Conservation (phyloP, 768 basidiomycete species). For the Phlegmacium glaucopus region DNA sequence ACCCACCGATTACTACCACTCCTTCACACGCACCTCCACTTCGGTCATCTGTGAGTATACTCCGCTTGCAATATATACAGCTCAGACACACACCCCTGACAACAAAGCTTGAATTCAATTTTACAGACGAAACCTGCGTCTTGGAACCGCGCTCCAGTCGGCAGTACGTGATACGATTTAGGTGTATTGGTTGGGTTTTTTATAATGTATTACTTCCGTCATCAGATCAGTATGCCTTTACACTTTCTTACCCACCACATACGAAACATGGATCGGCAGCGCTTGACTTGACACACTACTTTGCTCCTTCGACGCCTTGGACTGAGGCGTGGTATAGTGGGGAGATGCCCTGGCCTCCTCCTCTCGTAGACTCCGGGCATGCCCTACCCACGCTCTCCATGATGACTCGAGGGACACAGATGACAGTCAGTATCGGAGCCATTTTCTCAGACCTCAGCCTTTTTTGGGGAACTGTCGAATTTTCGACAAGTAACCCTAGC, state of each 20-base stretch:
- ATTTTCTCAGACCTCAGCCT: constrained; percentile 49
- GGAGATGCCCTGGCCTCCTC: constrained; percentile 30
- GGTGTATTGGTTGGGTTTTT: constrained; percentile 15
- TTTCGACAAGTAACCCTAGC: constrained; percentile 28
- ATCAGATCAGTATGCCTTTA: constrained; percentile 10
- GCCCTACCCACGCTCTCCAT: constrained; percentile 24
- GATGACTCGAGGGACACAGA: constrained; percentile 24
- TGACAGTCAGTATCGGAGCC: constrained; percentile 33
- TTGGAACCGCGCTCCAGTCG: constrained; percentile 18
- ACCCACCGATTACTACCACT: constrained; percentile 2
- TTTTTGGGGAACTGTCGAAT: constrained; percentile 44
- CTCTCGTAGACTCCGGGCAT: constrained; percentile 16
- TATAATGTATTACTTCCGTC: constrained; percentile 24
- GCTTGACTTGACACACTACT: constrained; percentile 42
- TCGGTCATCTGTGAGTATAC: constrained; percentile 18
- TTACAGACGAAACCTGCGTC: constrained; percentile 24
- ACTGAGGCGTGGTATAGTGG: constrained; percentile 37
- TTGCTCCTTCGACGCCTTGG: constrained; percentile 40
- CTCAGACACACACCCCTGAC: background rate
- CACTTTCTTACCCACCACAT: constrained; percentile 22
- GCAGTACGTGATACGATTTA: constrained; percentile 21
- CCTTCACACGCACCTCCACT: constrained; percentile 18
- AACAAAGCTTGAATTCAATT: background rate
- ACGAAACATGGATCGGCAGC: constrained; percentile 24
- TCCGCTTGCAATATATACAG: background rate